phyloP scores from a whole-genome alignment of 2,329 filamentous ascomycete genomes.

The Mycogone perniciosa region DNA sequence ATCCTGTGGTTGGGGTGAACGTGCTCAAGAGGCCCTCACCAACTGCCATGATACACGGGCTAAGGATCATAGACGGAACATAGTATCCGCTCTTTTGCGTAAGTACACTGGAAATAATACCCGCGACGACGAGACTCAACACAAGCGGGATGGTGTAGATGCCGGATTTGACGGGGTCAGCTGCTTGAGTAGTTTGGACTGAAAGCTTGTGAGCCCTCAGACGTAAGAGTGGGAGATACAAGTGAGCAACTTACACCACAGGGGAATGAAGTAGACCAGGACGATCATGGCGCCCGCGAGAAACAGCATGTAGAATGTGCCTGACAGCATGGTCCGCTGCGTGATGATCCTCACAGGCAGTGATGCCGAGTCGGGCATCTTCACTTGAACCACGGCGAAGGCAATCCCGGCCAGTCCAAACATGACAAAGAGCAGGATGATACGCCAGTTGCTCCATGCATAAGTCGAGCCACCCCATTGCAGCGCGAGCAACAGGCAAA shows the following conservation, averaged over 20 bases:
- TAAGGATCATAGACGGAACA: slow-evolving; percentile 48
- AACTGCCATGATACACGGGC: slow-evolving; percentile 43
- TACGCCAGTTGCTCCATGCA: slow-evolving; percentile 45
- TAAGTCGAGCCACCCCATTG: slow-evolving; percentile 56
- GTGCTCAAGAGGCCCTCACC: slow-evolving; percentile 54
- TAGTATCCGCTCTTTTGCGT: slow-evolving; percentile 55
- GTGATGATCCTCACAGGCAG: slow-evolving; percentile 49
- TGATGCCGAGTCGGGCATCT: slow-evolving; percentile 50
- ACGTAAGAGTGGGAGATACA: not conserved
- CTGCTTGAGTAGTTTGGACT: slow-evolving; percentile 52
- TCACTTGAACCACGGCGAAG: slow-evolving; percentile 47
- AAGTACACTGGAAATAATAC: slow-evolving; percentile 39
- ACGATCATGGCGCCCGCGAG: slow-evolving; percentile 47
- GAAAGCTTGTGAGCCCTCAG: slow-evolving; percentile 14
- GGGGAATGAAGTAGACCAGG: slow-evolving; percentile 46
- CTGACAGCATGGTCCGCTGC: slow-evolving; percentile 48
- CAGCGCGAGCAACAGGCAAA: slow-evolving; percentile 55
- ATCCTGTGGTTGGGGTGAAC: slow-evolving; percentile 39
- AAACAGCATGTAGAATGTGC: slow-evolving; percentile 41
- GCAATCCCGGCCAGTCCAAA: slow-evolving; percentile 40
- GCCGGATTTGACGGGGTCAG: slow-evolving; percentile 47
- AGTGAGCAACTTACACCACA: slow-evolving; percentile 43
- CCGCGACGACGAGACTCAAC: slow-evolving; percentile 47
- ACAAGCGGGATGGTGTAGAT: slow-evolving; percentile 53
- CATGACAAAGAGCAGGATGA: slow-evolving; percentile 47